Evolutionary conservation across 2,329 filamentous ascomycete genomes (phyloP), one percentile per base, ranked within the genome.

Genomic region (Aureobasidium musti): DNA sequence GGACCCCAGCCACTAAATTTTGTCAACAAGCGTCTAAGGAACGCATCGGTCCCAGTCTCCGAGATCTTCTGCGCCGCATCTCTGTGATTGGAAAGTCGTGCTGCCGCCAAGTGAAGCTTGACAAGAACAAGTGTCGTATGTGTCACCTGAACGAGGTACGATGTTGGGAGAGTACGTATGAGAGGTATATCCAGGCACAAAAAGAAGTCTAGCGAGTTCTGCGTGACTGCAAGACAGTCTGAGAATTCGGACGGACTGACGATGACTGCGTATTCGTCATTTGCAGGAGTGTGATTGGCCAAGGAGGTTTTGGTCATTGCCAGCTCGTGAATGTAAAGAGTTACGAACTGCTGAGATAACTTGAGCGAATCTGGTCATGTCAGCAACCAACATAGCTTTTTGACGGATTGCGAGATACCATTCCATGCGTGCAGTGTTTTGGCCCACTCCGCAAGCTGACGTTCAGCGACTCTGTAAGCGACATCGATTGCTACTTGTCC

Each of bases 301-400:
- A 19, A 26, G 17, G 47, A 23, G 7, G 13, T 8, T 8, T 23
- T 28, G 14, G 47, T 35, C 56, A 60, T 45, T 5, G 23, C 39
- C n/a, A 45, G 14, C 26, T 60, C 56, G 39, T 60, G 56, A 11
- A 60, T 26, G 28, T 60, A 47, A 17, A 60, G 56, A n/a, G 37
- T 35, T 7, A 21, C 56, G 19, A 60, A 60, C n/a, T 30, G 56
- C 4, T 47, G 39, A 19, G 56, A 47, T 21, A n/a, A 23, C 13
- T 14, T n/a, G 17, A 60, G 56, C 7, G 39, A 19, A 13, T 60
- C 56, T 60, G 17, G 6, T 26, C 4, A 14, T 35, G 14, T 60
- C 13, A 60, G 56, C 14, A 21, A 7, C 6, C n/a, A 2, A 14
- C 14, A 19, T 1, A 8, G 5, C 8, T 13, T 2, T 14, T 26